Percentiles rank a stretch among this genome's conserved stretches.
Evolutionary conservation across 805 yeast species (phyloP).

Genomic region (Wickerhamomyces chaumierensis): DNA sequence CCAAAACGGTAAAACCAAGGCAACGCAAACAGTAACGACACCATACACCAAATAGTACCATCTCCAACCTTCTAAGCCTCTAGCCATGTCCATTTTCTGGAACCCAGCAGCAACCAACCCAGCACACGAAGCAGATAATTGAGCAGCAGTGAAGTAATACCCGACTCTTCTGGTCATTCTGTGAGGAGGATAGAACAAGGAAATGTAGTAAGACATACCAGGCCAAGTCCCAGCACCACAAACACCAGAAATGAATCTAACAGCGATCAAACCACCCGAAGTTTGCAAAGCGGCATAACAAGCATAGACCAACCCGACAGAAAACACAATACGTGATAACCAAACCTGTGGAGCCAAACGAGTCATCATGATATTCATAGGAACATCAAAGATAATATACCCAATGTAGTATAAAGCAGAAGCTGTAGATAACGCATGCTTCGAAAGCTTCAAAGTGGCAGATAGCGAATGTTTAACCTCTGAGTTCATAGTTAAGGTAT

Average conservation of each 20-base stretch:
- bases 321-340: constrained; percentile 66
- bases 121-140: constrained; percentile 80
- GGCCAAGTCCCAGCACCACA: constrained; percentile 90
- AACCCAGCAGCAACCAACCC: constrained; percentile 84
- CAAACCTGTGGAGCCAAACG: constrained; percentile 73
- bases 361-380: constrained; percentile 84
- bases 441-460: constrained; percentile 36
- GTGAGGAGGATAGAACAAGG: constrained; percentile 77
- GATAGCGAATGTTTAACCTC: constrained; percentile 48
- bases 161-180: constrained; percentile 74
- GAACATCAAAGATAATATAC: constrained; percentile 73
- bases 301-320: constrained; percentile 68
- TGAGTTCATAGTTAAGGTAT: constrained; percentile 68
- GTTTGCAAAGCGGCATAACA: constrained; percentile 57
- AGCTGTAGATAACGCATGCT: constrained; percentile 59
- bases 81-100: constrained; percentile 64
- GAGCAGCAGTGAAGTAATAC: constrained; percentile 86
- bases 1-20: constrained; percentile 67
- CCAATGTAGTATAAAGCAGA: constrained; percentile 78
- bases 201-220: constrained; percentile 73
- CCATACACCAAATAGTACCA: constrained; percentile 82
- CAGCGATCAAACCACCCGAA: constrained; percentile 53
- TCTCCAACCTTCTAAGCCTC: constrained; percentile 74
- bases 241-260: constrained; percentile 61
- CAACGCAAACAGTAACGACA: constrained; percentile 49